Conservation (phyloP, 2,329 filamentous ascomycete genomes). For the Blastomyces silverae region DNA sequence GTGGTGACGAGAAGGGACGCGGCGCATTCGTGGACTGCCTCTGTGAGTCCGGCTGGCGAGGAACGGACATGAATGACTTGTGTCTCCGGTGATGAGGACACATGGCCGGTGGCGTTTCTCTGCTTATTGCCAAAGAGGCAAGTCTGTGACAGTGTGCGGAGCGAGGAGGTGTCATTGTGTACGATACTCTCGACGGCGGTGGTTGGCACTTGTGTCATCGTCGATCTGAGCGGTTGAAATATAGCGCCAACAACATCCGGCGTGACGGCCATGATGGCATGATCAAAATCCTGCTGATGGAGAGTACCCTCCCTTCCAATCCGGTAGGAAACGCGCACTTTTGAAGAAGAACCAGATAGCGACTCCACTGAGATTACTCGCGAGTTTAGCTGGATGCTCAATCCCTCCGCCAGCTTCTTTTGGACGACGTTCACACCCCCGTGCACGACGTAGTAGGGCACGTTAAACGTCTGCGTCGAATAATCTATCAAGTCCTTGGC, state of each 20-base stretch:
- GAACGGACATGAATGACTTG: slow-evolving; percentile 36
- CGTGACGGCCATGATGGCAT: slow-evolving; percentile 50
- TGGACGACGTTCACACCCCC: slow-evolving; percentile 49
- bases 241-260: slow-evolving; percentile 48
- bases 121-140: slow-evolving; percentile 15
- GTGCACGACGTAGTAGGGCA: slow-evolving; percentile 48
- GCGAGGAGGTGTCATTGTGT: slow-evolving; percentile 31
- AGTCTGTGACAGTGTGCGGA: background rate
- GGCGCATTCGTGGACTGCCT: slow-evolving; percentile 49
- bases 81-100: slow-evolving; percentile 12
- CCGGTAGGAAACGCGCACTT: slow-evolving; percentile 24
- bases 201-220: slow-evolving; percentile 45
- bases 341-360: slow-evolving; percentile 9
- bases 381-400: slow-evolving; percentile 40
- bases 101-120: slow-evolving; percentile 19
- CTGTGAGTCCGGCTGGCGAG: slow-evolving; percentile 37
- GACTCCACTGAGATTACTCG: slow-evolving; percentile 24
- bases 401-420: slow-evolving; percentile 37
- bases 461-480: slow-evolving; percentile 43
- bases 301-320: background rate
- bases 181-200: slow-evolving; percentile 46
- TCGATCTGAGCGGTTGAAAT: slow-evolving; percentile 40
- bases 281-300: slow-evolving; percentile 42
- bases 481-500: slow-evolving; percentile 50
- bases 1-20: slow-evolving; percentile 50